Evolutionary conservation across 2,329 filamentous ascomycete species (phyloP), one percentile per base, ranked within the genome.

Genomic region (Diaporthe sp.): DNA sequence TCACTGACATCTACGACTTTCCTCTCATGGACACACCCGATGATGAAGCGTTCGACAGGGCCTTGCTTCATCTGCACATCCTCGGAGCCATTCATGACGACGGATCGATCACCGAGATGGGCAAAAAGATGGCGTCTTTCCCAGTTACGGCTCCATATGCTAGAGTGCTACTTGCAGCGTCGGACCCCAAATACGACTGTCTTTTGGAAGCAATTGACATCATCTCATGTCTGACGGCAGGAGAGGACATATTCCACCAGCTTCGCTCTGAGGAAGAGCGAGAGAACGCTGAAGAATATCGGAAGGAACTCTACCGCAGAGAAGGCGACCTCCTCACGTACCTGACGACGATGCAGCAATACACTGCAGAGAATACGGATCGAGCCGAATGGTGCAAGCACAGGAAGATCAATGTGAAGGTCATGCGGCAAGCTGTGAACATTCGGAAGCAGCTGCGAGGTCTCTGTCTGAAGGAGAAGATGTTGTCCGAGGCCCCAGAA

Each of bases 201-300:
- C 84, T 98, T 1, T 83, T 92, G 0, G 95, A 98, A 77, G 92
- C 92, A 5, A 96, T 99, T 76, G 97, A 98, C 79, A 93, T 98
- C 72, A 94, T 93, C 47, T 86, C 91, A 0, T 91, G 89, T 75
- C 86, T 93, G 30, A 92, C 90, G 0, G 86, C 90, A 0, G 91
- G 91, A 55, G 90, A 92, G 66, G 90, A 91, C 74, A 88, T 93
- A 15, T 93, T 92, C 78, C 81, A 90, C 15, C 89, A 91, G 59
- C 82, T 91, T 0, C 88, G 89, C 63, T 88, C 88, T 0, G 90
- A 92, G 76, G 89, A 92, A 75, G 86, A 84, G 3, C 83, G 84
- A 30, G 89, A 92, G 70, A 85, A 88, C 27, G 85, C 88, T 1
- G 88, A 90, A 73, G 85, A 86, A 19, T 81, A 83, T 25, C 88